Percentiles rank a stretch among this genome's conserved stretches.
Evolutionary conservation across 2,329 filamentous ascomycete genomes (phyloP).

Genomic region (Beauveria caledonica): DNA sequence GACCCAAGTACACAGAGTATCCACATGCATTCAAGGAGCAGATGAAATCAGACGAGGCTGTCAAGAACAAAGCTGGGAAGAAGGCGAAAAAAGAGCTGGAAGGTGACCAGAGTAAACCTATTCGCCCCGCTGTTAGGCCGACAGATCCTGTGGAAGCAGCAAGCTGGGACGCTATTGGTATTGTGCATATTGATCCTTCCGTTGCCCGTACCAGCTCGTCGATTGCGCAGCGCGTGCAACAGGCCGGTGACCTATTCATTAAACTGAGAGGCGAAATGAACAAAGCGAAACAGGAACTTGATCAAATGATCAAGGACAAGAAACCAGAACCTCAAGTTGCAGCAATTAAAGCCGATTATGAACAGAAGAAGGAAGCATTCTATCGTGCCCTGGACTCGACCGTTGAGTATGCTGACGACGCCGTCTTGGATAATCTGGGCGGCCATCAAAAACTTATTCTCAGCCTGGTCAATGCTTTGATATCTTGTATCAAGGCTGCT

Average conservation of each 20-base stretch:
- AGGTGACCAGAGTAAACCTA: conserved; percentile 31
- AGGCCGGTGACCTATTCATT: conserved; percentile 42
- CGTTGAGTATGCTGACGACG: conserved; percentile 44
- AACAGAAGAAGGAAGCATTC: conserved; percentile 39
- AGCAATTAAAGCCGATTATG: conserved; percentile 32
- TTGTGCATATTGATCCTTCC: conserved; percentile 38
- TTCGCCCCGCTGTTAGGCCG: conserved; percentile 37
- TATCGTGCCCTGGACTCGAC: conserved; percentile 45
- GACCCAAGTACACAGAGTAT: conserved; percentile 40
- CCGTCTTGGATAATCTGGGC: conserved; percentile 50
- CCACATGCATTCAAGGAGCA: conserved; percentile 39
- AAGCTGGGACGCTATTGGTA: conserved; percentile 45
- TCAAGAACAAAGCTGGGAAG: conserved; percentile 37
- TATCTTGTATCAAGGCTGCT: conserved; percentile 42
- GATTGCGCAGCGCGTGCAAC: conserved; percentile 41
- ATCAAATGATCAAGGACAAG: conserved; percentile 35
- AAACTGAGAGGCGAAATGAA: conserved; percentile 40
- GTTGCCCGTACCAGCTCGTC: conserved; percentile 29
- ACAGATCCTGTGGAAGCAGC: conserved; percentile 37
- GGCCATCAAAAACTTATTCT: conserved; percentile 49
- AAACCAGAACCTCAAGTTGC: conserved; percentile 27
- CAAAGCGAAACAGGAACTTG: conserved; percentile 36
- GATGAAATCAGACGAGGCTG: conserved; percentile 36
- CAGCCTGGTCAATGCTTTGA: conserved; percentile 45
- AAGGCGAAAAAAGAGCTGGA: conserved; percentile 37